These are phyloP conservation scores for Flaveria bidentis DNA, from an alignment of 129 eudicot genomes.

Conservation along the genomic window DNA sequence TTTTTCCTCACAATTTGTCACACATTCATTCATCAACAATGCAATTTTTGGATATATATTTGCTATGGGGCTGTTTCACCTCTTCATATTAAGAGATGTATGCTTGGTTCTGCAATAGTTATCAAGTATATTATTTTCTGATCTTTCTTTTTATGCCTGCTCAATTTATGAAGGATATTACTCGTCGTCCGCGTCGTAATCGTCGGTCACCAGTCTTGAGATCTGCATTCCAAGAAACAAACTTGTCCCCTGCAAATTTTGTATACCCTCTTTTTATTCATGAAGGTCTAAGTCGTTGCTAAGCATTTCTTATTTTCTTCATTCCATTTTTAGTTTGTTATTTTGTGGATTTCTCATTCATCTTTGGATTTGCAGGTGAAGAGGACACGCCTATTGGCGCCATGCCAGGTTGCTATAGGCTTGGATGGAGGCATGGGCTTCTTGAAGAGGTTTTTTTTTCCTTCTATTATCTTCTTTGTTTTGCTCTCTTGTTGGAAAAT, in stretches of 20 bases:
- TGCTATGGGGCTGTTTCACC: background rate
- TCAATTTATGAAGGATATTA: conserved; percentile 45
- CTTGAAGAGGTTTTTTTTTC: conserved; percentile 73
- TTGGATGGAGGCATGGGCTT: conserved; percentile 99
- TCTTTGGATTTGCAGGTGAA: conserved; percentile 60
- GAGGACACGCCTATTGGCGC: conserved; percentile 98
- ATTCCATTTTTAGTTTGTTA: background rate
- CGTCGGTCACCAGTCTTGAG: conserved; percentile 78
- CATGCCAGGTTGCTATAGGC: conserved; percentile 98
- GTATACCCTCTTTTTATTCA: conserved; percentile 95
- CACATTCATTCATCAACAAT: background rate
- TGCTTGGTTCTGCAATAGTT: background rate
- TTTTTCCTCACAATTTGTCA: background rate
- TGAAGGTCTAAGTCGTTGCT: conserved; percentile 56
- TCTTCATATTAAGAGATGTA: background rate
- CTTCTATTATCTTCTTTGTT: conserved; percentile 20
- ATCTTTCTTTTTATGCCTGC: conserved; percentile 14
- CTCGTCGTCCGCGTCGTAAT: conserved; percentile 85
- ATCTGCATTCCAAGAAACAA: conserved; percentile 95
- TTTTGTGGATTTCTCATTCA: conserved; percentile 21
- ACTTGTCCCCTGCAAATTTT: conserved; percentile 75
- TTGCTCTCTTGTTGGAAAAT: conserved; percentile 17
- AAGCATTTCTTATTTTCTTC: background rate
- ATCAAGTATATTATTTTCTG: background rate
- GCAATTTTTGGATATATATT: background rate